Base-by-base conservation (phyloP, 352 stramenopile genomes). In the Pythium monospermum region DNA sequence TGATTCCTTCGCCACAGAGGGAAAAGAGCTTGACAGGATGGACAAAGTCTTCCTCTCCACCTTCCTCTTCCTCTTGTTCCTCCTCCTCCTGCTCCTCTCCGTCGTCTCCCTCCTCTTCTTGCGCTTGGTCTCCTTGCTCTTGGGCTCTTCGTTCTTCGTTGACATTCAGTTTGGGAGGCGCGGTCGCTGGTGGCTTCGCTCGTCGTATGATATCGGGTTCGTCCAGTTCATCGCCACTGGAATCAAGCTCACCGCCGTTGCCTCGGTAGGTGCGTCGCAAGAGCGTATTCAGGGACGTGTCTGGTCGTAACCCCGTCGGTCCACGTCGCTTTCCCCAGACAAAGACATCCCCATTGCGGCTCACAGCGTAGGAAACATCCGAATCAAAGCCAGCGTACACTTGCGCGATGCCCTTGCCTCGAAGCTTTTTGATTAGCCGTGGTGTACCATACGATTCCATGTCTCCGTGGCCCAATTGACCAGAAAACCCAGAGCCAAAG, bases 371-470 rank as follows among this genome's bases (percentile, higher is more conserved):
- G 12, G 72, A 68, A 4, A 91, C 70, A 19, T 91, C 78, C 22
- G 83, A 93, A 53, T 93, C 83, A 53, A 91, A 93, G 3, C 83
- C 83, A 30, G 83, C 83, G 49, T 84, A 91, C 3, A 93, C 83
- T 32, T 90, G 78, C 1, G 69, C 69, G 33, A 93, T 72, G 21
- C 73, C 72, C 45, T 72, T 69, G 19, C 78, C 83, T 22, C 83
- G 66, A 8, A 90, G 66, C 15, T 61, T 73, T 41, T 87, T 88
- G 41, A 93, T 86, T n/a, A 91, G 65, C 6, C 53, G 64, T 23
- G 83, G 74, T 1, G 55, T 77, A 1, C 47, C 66, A 13, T 48
- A 81, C 13, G 78, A 86, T 33, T 87, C 68, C 8, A 88, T 46
- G 30, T 90, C 73, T 26, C 76, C 73, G 25, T 93, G 83, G 1